Conservation (phyloP, 108 stramenopile genomes). For the Skeletonema marinoi region DNA sequence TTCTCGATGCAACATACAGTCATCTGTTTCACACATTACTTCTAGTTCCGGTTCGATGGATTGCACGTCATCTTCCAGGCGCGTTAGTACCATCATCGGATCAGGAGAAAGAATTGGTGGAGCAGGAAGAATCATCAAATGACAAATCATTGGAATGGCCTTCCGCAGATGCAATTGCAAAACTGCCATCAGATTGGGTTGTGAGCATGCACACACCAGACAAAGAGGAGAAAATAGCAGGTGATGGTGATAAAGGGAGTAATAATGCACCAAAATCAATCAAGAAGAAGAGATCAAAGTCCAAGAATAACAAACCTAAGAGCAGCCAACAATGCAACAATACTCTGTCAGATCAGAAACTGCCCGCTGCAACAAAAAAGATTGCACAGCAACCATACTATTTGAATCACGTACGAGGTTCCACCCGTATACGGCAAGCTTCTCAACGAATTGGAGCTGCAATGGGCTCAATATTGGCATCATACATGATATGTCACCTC, state of each 20-base stretch:
- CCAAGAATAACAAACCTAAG: background rate
- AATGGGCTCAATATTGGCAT: conserved; percentile 20
- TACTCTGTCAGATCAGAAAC: background rate
- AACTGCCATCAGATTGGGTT: conserved; percentile 24
- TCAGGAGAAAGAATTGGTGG: conserved; percentile 10
- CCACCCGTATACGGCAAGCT: conserved; percentile 43
- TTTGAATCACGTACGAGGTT: conserved; percentile 44
- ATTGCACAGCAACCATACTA: conserved; percentile 20
- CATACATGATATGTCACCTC: conserved; percentile 18
- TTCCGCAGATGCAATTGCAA: background rate
- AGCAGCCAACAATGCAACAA: conserved; percentile 6
- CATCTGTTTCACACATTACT: conserved; percentile 26
- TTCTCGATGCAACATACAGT: conserved; percentile 37
- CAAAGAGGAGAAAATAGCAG: background rate
- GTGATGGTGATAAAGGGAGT: background rate
- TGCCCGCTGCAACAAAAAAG: background rate
- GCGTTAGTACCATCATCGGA: conserved; percentile 18
- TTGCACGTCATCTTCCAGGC: conserved; percentile 26
- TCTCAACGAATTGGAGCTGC: conserved; percentile 28
- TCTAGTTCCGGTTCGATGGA: conserved; percentile 16
- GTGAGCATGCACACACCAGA: background rate
- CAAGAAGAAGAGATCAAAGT: background rate
- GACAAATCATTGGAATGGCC: conserved; percentile 35
- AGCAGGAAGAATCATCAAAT: conserved; percentile 31
- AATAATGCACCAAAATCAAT: background rate